Evolutionary conservation across 306 rosid species (phyloP).

Genomic region (Arachis stenosperma): DNA sequence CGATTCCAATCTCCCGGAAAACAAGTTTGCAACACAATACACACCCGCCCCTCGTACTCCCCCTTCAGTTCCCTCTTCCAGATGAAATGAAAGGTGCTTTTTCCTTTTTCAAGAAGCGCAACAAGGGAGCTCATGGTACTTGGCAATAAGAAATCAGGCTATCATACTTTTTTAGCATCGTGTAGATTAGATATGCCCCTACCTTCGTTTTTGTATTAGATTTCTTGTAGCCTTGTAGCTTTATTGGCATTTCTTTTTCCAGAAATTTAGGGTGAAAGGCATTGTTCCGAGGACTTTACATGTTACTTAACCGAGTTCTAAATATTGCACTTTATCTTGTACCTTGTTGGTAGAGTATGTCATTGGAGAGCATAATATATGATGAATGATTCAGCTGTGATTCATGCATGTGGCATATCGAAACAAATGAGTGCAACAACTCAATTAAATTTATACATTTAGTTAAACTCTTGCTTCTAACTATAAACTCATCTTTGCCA

Average conservation of each 20-base stretch:
- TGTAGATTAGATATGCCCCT: slow-evolving; percentile 44
- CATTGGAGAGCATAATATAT: neutral
- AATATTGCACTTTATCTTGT: slow-evolving; percentile 26
- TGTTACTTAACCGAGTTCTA: slow-evolving; percentile 26
- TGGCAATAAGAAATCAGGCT: slow-evolving; percentile 43
- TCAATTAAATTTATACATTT: too few species aligned
- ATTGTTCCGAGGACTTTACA: slow-evolving; percentile 32
- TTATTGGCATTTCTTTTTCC: slow-evolving; percentile 28
- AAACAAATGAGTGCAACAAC: too few species aligned
- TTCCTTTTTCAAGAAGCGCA: slow-evolving; percentile 62
- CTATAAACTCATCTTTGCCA: too few species aligned
- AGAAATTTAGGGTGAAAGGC: slow-evolving; percentile 24
- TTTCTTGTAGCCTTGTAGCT: slow-evolving; percentile 7
- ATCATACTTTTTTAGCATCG: slow-evolving; percentile 28
- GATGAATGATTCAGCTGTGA: slow-evolving; percentile 27
- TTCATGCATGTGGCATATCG: too few species aligned
- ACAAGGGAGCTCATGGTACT: slow-evolving; percentile 48
- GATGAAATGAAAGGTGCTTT: slow-evolving; percentile 78
- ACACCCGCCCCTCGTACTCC: slow-evolving; percentile 53
- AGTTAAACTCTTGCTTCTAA: too few species aligned
- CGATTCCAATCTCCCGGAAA: slow-evolving; percentile 64
- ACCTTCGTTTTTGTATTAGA: slow-evolving; percentile 15
- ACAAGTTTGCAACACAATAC: slow-evolving; percentile 33
- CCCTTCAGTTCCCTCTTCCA: slow-evolving; percentile 88
- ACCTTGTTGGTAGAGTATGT: slow-evolving; percentile 15